Evolutionary conservation across 2,329 filamentous ascomycete genomes (phyloP).

Genomic region (Penicillium sp.): DNA sequence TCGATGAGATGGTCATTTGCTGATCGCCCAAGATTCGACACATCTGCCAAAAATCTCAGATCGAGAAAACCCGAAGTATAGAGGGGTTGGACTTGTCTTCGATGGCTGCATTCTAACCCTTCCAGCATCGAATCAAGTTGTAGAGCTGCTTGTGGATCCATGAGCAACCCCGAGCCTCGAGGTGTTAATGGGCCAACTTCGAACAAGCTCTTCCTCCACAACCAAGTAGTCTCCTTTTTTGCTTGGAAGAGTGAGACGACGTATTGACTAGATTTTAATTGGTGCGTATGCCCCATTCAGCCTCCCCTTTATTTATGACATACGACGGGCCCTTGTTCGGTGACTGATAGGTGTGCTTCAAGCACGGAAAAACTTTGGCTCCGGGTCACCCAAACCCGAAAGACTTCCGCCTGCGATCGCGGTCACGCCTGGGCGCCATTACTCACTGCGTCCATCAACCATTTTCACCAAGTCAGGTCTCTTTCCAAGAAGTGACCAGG

Average conservation of each 20-base stretch:
- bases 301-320: slow-evolving; percentile 16
- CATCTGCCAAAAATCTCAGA: background rate
- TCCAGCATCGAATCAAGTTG: slow-evolving; percentile 16
- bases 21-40: background rate
- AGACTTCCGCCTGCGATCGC: slow-evolving; percentile 29
- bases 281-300: slow-evolving; percentile 17
- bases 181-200: background rate
- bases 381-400: slow-evolving; percentile 30
- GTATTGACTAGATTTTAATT: slow-evolving; percentile 11
- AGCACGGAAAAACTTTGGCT: slow-evolving; percentile 33
- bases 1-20: slow-evolving; percentile 1
- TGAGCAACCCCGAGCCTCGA: slow-evolving; percentile 7
- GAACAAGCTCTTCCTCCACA: background rate
- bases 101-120: slow-evolving; percentile 1
- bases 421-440: slow-evolving; percentile 24
- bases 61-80: background rate
- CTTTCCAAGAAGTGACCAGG: slow-evolving; percentile 10
- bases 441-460: slow-evolving; percentile 17
- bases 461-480: slow-evolving; percentile 11
- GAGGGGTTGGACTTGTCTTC: slow-evolving; percentile 8
- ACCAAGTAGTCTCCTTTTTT: slow-evolving; percentile 5
- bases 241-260: background rate
- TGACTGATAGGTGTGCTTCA: slow-evolving; percentile 4
- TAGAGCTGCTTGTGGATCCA: slow-evolving; percentile 19
- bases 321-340: slow-evolving; percentile 13